Conservation (phyloP, 78 protist genomes). For the Chrysochromulina tobinii region DNA sequence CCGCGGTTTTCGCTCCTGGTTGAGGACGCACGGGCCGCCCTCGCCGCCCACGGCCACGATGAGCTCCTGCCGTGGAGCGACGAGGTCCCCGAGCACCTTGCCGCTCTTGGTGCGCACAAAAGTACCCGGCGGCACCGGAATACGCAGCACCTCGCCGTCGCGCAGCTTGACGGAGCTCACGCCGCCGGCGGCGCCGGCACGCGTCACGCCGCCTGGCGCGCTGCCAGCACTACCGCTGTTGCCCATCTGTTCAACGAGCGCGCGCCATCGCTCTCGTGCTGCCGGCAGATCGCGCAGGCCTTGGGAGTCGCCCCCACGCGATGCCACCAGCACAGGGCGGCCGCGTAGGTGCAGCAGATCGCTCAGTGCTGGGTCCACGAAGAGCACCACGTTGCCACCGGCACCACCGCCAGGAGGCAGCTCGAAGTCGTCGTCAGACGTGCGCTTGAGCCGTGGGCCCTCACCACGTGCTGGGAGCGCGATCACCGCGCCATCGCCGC, state of each 20-base stretch:
- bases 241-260: neutral
- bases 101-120: neutral
- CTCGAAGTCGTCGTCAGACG: neutral
- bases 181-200: neutral
- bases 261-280: neutral
- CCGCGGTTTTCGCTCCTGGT: neutral
- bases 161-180: neutral
- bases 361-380: neutral
- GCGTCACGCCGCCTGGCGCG: neutral
- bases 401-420: conserved; percentile 45
- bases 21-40: neutral
- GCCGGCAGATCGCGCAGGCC: neutral
- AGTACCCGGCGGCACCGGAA: neutral
- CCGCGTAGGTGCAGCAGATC: neutral
- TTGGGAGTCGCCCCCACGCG: neutral
- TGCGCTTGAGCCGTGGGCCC: too few species aligned
- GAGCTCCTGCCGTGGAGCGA: neutral
- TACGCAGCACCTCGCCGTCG: neutral
- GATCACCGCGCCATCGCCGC: conserved; percentile 44
- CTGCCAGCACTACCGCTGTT: neutral
- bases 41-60: neutral
- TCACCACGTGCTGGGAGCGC: neutral
- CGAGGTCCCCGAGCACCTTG: neutral
- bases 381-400: conserved; percentile 21
- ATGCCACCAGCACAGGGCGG: neutral